phyloP scores from a whole-genome alignment of 2,329 filamentous ascomycete species.

The Gliomastix tumulicola region DNA sequence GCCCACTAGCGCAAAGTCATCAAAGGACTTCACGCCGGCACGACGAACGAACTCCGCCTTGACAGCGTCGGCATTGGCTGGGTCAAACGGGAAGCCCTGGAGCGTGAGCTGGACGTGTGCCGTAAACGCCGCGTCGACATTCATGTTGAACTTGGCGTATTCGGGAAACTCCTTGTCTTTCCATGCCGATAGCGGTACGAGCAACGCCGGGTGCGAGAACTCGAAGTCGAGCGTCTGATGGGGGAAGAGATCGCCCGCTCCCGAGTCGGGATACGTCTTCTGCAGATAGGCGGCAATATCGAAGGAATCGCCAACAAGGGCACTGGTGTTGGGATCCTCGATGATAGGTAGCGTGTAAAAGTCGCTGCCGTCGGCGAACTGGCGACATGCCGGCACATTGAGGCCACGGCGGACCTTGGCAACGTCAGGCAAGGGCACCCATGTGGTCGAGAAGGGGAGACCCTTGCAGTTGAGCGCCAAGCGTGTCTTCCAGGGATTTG shows the following conservation, averaged over 20 bases:
- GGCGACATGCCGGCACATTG: constrained; percentile 40
- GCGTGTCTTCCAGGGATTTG: constrained; percentile 24
- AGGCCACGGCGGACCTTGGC: constrained; percentile 36
- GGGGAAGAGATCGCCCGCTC: constrained; percentile 41
- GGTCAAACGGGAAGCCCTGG: constrained; percentile 41
- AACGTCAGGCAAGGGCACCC: constrained; percentile 49
- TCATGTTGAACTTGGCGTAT: constrained; percentile 43
- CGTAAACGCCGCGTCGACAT: constrained; percentile 48
- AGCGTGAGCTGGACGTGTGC: constrained; percentile 31
- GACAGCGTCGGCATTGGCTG: constrained; percentile 30
- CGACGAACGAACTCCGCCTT: constrained; percentile 42
- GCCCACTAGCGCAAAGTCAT: constrained; percentile 27
- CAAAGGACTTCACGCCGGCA: constrained; percentile 34
- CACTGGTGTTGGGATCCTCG: constrained; percentile 30
- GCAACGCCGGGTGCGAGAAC: constrained; percentile 13
- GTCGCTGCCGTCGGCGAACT: constrained; percentile 47
- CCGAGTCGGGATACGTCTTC: constrained; percentile 36
- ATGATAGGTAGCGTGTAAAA: constrained; percentile 56
- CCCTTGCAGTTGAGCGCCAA: constrained; percentile 34
- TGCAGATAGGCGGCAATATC: constrained; percentile 59
- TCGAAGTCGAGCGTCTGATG: constrained; percentile 30
- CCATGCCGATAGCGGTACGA: constrained; percentile 25
- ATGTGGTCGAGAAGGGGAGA: constrained; percentile 27
- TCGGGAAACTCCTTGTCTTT: constrained; percentile 20
- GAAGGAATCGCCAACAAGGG: constrained; percentile 52